Evolutionary conservation across 108 stramenopile genomes (phyloP).

Genomic region (Bacterosira constricta): DNA sequence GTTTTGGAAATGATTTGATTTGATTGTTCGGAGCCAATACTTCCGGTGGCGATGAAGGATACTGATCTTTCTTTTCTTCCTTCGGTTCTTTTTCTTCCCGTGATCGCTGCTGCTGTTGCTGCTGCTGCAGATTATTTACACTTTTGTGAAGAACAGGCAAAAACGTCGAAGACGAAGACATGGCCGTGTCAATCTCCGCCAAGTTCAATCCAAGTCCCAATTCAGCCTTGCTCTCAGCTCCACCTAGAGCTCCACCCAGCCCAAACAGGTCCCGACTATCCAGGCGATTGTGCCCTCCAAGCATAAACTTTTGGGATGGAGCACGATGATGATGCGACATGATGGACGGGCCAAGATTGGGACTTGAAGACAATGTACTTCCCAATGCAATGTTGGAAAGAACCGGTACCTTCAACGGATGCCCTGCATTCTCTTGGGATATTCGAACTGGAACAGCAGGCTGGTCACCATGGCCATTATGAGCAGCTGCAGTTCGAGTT

Average conservation of each 20-base stretch:
- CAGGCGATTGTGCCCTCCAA: conserved; percentile 27
- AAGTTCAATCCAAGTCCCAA: conserved; percentile 28
- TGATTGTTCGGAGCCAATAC: no score
- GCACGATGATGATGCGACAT: conserved; percentile 25
- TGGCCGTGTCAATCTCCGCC: conserved; percentile 5
- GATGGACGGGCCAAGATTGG: conserved; percentile 12
- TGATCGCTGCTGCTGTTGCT: not conserved
- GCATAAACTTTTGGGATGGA: conserved; percentile 32
- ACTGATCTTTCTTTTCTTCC: no score
- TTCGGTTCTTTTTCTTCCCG: conserved; percentile 9
- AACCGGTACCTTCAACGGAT: not conserved
- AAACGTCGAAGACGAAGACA: conserved; percentile 26
- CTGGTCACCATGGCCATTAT: no score
- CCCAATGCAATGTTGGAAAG: conserved; percentile 10
- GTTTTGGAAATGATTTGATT: conserved; percentile 32
- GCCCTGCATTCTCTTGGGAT: not conserved
- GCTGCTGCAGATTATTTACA: conserved; percentile 11
- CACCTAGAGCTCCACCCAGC: not conserved
- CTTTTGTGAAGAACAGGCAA: conserved; percentile 17
- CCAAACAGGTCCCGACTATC: conserved; percentile 16
- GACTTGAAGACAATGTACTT: conserved; percentile 30
- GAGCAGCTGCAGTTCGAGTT: no score
- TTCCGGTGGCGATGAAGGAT: no score
- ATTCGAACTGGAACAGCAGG: not conserved
- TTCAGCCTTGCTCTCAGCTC: conserved; percentile 22